phyloP scores from a whole-genome alignment of 2,329 filamentous ascomycete species.

The Xylariaceae sp. region DNA sequence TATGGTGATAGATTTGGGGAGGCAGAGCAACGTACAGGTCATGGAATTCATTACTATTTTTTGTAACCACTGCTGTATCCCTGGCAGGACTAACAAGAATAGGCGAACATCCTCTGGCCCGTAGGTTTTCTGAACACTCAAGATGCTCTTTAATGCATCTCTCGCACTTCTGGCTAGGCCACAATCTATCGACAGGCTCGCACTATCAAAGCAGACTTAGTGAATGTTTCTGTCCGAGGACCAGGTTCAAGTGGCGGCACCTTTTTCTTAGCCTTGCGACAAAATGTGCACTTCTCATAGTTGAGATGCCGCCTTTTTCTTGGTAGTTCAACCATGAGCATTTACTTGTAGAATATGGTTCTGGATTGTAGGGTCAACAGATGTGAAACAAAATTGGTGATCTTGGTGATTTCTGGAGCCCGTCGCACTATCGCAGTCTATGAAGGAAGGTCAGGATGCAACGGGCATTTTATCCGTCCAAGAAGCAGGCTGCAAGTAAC shows the following conservation, averaged over 20 bases:
- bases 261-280: conserved; percentile 5
- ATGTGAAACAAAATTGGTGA: no score
- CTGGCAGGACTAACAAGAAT: background rate
- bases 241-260: background rate
- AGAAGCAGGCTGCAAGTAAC: background rate
- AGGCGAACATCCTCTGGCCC: conserved; percentile 1
- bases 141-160: conserved; percentile 4
- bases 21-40: background rate
- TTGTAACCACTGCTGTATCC: background rate
- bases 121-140: conserved; percentile 8
- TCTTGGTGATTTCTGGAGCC: no score
- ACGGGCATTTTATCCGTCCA: no score
- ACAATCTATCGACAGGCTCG: conserved; percentile 1
- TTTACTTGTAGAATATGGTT: no score
- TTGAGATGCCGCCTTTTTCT: conserved; percentile 5
- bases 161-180: conserved; percentile 6
- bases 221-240: background rate
- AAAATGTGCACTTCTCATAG: conserved; percentile 9
- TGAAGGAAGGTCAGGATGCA: no score
- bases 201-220: conserved; percentile 2
- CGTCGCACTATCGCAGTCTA: conserved; percentile 7
- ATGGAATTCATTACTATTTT: background rate
- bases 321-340: conserved; percentile 5
- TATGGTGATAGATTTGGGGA: background rate
- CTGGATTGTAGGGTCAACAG: background rate